Base-by-base conservation (phyloP, 192 early-diverging fungal species). In the Coemansia asiatica region DNA sequence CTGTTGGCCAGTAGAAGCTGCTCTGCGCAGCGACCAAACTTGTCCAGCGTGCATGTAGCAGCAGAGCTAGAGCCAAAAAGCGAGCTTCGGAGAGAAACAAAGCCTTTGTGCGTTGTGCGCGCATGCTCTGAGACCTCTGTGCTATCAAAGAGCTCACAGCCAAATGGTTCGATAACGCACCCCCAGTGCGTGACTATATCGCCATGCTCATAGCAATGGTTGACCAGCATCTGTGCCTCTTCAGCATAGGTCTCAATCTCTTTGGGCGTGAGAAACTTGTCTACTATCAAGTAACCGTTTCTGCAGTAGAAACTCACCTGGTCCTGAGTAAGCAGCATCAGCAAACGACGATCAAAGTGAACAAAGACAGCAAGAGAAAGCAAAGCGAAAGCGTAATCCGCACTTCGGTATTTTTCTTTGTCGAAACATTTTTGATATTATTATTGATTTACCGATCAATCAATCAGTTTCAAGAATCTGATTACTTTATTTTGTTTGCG, bases 121-220 rank as follows among this genome's bases (percentile, higher is more conserved):
- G 64, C 63, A 1, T 6, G 19, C 0, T 44, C 16, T 0, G 73
- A 48, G 13, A 81, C 51, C 35, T 71, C 63, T 46, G n/a, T 8
- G 22, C 47, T 29, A 33, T 72, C 61, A 13, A 76, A 53, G 64
- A 60, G 70, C 16, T 59, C 79, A 63, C 74, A 82, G 38, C 71
- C 75, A 2, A 82, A 46, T 25, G 79, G 79, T 67, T 82, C 79
- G 8, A 81, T 56, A n/a, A 81, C 60, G 46, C 78, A 81, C 25
- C 78, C 78, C 78, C 78, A 81, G 59, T 64, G 23, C 1, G 64
- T 25, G 25, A 81, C 69, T 15, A 81, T 57, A 29, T 81, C 78
- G 59, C 78, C 78, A 3, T 58, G 67, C 60, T 82, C 79, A 64
- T 76, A 82, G 61, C 79, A 82, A 55, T 74, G 68, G 68, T 82